phyloP scores from a whole-genome alignment of 495 filamentous ascomycete species.

The Penicillium robsamsonii region DNA sequence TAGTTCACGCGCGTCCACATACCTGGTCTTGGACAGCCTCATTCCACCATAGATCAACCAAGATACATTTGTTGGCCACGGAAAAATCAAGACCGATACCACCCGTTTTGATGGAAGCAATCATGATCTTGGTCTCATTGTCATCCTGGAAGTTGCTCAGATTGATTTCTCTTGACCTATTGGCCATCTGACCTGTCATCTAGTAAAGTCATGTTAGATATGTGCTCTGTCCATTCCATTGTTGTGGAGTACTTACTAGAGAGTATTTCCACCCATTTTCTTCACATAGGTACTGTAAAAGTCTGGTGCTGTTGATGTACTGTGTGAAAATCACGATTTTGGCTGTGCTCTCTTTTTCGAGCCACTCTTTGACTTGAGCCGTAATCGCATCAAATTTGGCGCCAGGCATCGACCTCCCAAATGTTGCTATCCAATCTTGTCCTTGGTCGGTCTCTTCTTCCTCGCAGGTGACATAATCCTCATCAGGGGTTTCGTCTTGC shows the following conservation, averaged over 20 bases:
- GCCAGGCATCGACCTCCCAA: background rate
- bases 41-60: background rate
- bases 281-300: background rate
- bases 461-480: background rate
- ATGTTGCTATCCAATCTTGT: background rate
- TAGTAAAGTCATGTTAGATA: background rate
- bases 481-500: background rate
- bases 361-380: background rate
- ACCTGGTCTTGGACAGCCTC: background rate
- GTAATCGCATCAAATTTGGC: background rate
- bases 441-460: background rate
- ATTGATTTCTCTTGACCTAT: background rate
- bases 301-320: background rate
- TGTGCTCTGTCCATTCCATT: too few relatives aligned
- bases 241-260: background rate
- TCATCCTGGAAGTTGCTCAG: background rate
- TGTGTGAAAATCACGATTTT: conserved; percentile 2
- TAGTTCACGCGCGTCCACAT: background rate
- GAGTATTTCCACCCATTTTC: background rate
- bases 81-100: background rate
- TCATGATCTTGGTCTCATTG: background rate
- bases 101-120: background rate
- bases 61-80: background rate
- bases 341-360: background rate
- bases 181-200: background rate